Evolutionary conservation across 208 protist genomes (phyloP).

Genomic region (Entamoeba histolytica): DNA sequence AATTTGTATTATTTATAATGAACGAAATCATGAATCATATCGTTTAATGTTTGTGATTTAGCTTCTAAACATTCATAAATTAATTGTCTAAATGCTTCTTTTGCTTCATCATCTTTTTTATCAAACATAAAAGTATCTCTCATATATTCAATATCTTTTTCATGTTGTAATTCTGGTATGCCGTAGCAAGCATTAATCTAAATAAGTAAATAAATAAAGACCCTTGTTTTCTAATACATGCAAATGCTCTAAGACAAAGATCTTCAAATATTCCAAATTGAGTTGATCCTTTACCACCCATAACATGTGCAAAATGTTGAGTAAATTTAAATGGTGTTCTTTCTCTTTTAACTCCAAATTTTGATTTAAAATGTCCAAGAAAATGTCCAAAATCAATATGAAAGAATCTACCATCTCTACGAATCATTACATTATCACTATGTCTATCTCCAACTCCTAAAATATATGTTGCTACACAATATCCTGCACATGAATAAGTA

Average conservation of each 20-base stretch:
- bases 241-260: not conserved
- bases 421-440: conserved; percentile 45
- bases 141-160: not conserved
- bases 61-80: not conserved
- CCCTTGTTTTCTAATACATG: not conserved
- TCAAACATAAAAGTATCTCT: not conserved
- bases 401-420: conserved; percentile 43
- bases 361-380: conserved; percentile 73
- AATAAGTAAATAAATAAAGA: not conserved
- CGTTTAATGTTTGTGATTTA: not conserved
- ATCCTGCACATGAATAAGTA: conserved; percentile 59
- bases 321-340: conserved; percentile 61
- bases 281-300: conserved; percentile 19
- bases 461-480: conserved; percentile 75
- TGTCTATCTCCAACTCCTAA: conserved; percentile 54
- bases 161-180: not conserved
- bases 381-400: conserved; percentile 84
- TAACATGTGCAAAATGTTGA: conserved; percentile 59
- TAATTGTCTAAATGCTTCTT: not conserved
- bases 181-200: not conserved
- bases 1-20: not conserved
- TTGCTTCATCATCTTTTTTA: not conserved
- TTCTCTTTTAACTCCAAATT: conserved; percentile 69
- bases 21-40: not conserved
- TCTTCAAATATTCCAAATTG: not conserved